These are phyloP conservation scores for Camelina laxa DNA, from an alignment of 345 rosid species.

Conservation along the genomic window DNA sequence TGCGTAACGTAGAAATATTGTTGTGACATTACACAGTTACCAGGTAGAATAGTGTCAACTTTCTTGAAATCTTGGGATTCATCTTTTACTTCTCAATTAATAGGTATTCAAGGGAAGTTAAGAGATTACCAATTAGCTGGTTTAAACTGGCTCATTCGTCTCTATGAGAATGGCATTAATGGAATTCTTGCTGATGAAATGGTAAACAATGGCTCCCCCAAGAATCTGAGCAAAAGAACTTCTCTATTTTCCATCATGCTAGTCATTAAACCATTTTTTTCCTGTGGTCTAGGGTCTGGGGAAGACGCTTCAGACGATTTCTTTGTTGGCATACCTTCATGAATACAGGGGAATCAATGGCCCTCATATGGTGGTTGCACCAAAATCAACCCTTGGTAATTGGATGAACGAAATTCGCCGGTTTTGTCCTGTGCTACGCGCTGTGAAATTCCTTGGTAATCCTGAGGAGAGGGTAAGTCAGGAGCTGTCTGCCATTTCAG, in stretches of 20 bases:
- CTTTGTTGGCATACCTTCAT: conserved; percentile 89
- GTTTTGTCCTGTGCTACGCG: conserved; percentile 91
- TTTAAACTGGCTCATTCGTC: conserved; percentile 91
- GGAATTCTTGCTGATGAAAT: conserved; percentile 98
- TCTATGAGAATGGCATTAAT: conserved; percentile 96
- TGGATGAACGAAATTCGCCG: conserved; percentile 99
- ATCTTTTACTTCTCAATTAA: conserved; percentile 9
- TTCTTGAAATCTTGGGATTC: conserved; percentile 14
- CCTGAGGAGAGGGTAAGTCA: conserved; percentile 93
- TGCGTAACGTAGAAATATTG: background rate
- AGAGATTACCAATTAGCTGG: conserved; percentile 99
- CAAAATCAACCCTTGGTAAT: conserved; percentile 99
- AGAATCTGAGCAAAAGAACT: background rate
- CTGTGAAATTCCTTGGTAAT: conserved; percentile 96
- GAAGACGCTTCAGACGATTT: conserved; percentile 96
- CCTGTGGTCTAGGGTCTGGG: conserved; percentile 81
- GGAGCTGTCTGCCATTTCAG: conserved; percentile 7
- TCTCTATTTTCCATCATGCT: conserved; percentile 6
- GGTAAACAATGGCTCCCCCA: conserved; percentile 50
- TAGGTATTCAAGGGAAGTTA: conserved; percentile 96
- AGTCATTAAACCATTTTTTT: background rate
- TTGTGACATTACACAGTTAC: conserved; percentile 4
- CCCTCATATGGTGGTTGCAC: conserved; percentile 99
- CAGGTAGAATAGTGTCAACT: background rate
- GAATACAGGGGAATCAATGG: conserved; percentile 97